Base-by-base conservation (phyloP, 257 asterid genomes). In the Solanum sejunctum region DNA sequence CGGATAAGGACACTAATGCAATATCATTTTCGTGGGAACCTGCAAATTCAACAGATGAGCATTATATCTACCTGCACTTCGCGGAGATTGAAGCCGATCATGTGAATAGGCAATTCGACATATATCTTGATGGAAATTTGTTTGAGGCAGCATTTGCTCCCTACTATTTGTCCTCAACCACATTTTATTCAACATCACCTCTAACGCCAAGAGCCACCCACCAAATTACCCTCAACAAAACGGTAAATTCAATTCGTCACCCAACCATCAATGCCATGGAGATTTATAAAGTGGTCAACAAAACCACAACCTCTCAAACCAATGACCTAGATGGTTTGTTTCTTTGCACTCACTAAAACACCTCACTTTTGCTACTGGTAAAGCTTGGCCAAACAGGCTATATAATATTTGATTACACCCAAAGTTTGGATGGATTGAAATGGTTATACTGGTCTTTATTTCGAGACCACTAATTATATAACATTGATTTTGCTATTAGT, bases 251-350 rank as follows among this genome's bases (percentile, higher is more conserved):
- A 15, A 84, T 82, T 20, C 85, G 54, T 10, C 77, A 83, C 5
- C 89, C 89, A 1, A 60, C 85, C 72, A 36, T 84, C 7, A 87
- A 60, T 39, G 89, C 87, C 7, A 16, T 61, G 0, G 89, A 87
- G 81, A 1, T 70, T 3, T 87, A 84, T 66, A 36, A 36, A 4
- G 51, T 67, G 0, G 28, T 71, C 23, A 61, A 16, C 7, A 43
- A 43, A 7, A 55, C 84, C 71, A 39, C 17, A 7, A 39, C 0
- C 15, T 4, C 58, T 45, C 83, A 81, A 26, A 84, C 87, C 10
- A 26, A 49, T 49, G 84, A 84, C 1, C n/a, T 15, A 17, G 85
- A 87, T 87, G 89, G 89, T 87, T 69, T 2, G 70, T 61, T 2
- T 60, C 10, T 60, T 12, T 57, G 63, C 6, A 11, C 2, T 2